These are phyloP conservation scores for Amphicarpaea edgeworthii DNA, from an alignment of 306 rosid genomes.

Conservation along the genomic window DNA sequence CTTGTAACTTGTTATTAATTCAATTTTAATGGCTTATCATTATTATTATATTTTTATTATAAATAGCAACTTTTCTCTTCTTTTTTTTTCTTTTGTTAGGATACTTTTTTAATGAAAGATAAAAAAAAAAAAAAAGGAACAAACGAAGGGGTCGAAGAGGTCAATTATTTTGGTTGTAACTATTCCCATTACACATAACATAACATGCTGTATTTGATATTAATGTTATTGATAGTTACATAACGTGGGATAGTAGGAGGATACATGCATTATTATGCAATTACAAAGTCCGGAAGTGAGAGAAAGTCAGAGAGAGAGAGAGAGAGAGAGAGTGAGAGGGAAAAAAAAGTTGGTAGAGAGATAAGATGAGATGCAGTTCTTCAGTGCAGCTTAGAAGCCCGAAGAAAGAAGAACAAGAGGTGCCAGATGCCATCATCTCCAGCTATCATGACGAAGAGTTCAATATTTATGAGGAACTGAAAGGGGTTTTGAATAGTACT, in stretches of 20 bases:
- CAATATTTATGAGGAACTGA: conserved; percentile 57
- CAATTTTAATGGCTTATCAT: no score
- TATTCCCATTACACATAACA: neutral
- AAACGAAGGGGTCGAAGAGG: neutral
- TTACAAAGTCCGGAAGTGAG: conserved; percentile 10
- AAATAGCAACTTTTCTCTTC: no score
- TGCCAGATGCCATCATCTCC: conserved; percentile 63
- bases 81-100: neutral
- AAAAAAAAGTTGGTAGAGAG: conserved; percentile 31
- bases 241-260: neutral
- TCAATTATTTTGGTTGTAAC: neutral
- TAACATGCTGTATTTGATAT: neutral
- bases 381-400: conserved; percentile 56
- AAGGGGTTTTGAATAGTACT: conserved; percentile 59
- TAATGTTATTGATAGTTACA: conserved; percentile 9
- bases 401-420: conserved; percentile 74
- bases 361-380: conserved; percentile 53
- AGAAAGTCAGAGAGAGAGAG: conserved; percentile 14
- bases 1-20: no score
- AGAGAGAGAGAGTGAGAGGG: conserved; percentile 17
- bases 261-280: conserved; percentile 43
- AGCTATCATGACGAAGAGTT: no score
- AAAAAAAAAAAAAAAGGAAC: neutral
- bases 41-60: no score
- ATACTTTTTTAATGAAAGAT: neutral